phyloP scores from a whole-genome alignment of 2,329 filamentous ascomycete species.

The Septoria petroselini region DNA sequence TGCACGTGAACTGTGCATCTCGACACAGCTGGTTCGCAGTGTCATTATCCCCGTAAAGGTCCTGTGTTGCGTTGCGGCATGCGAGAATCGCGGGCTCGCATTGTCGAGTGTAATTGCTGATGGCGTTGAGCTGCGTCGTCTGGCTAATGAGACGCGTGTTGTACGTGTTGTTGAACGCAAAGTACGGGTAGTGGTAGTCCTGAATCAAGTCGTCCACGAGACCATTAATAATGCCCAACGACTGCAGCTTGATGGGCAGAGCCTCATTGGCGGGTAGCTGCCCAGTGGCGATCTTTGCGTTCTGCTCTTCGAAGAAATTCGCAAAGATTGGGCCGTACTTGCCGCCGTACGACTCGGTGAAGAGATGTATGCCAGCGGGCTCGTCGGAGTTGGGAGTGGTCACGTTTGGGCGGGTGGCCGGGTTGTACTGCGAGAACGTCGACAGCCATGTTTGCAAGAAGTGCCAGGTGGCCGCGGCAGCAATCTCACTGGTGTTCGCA shows the following conservation, averaged over 20 bases:
- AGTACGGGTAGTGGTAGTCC: slow-evolving; percentile 55
- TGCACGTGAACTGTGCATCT: slow-evolving; percentile 24
- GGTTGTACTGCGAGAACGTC: slow-evolving; percentile 40
- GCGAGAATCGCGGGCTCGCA: slow-evolving; percentile 33
- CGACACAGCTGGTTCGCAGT: slow-evolving; percentile 26
- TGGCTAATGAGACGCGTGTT: slow-evolving; percentile 57
- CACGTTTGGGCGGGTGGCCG: slow-evolving; percentile 48
- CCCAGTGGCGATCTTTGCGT: slow-evolving; percentile 54
- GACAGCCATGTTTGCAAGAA: slow-evolving; percentile 60
- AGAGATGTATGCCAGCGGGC: slow-evolving; percentile 52
- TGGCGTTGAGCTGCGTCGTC: slow-evolving; percentile 46
- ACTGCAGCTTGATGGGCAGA: slow-evolving; percentile 58
- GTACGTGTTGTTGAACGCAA: slow-evolving; percentile 65
- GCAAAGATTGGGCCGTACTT: slow-evolving; percentile 67
- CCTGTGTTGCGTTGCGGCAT: slow-evolving; percentile 35
- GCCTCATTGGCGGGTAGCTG: slow-evolving; percentile 50
- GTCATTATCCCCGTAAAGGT: slow-evolving; percentile 28
- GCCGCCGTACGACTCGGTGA: slow-evolving; percentile 57
- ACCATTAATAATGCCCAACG: slow-evolving; percentile 69
- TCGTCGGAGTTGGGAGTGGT: slow-evolving; percentile 45
- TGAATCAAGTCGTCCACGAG: slow-evolving; percentile 65
- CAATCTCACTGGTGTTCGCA: slow-evolving; percentile 39
- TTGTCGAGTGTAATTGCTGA: slow-evolving; percentile 47
- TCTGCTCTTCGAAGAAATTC: slow-evolving; percentile 58
- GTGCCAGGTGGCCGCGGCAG: slow-evolving; percentile 57